Base-by-base conservation (phyloP, 345 rosid species). In the Brassica rapa region DNA sequence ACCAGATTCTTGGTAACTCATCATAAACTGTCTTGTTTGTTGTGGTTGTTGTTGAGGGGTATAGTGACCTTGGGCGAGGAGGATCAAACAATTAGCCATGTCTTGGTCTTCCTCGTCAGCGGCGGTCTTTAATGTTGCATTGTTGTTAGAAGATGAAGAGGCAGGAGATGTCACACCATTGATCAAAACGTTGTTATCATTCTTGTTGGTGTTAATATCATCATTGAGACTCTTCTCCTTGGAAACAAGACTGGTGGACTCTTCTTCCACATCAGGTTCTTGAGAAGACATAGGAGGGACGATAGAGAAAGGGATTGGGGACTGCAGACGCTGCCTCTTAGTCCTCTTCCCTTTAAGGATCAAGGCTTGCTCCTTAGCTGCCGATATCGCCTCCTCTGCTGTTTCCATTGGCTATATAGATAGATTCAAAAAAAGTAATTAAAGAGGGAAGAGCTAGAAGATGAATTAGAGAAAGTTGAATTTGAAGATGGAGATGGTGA, bases 41-140 rank as follows among this genome's bases (percentile, higher is more conserved):
- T 55, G 53, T 43, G n/a, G 53, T 63, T 80, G 56, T 49, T 49
- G 21, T 27, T 69, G 29, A 14, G 76, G 72, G 57, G 76, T 76
- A 65, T 82, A 76, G 29, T 83, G 88, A 19, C 99, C 97, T 72
- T 88, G 97, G 0, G 99, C 92, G 0, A 95, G 86, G 60, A 95
- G 93, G 81, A 95, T 95, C 60, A 95, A 85, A 72, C 99, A 95
- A 49, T 93, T 90, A 1, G 99, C 99, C 96, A 89, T 90, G 71
- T 93, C 97, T 72, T 90, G 92, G 66, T 92, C 98, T 67, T 93
- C 98, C 63, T 90, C 87, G 5, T 90, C 87, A 1, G 86, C 83
- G 0, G 88, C 73, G 73, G 77, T 84, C 71, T 16, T 84, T 80
- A 10, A 68, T 77, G 67, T 76, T 16, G 11, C 71, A 80, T 57